Evolutionary conservation across 805 yeast genomes (phyloP).

Genomic region (Metschnikowia vanudenii): DNA sequence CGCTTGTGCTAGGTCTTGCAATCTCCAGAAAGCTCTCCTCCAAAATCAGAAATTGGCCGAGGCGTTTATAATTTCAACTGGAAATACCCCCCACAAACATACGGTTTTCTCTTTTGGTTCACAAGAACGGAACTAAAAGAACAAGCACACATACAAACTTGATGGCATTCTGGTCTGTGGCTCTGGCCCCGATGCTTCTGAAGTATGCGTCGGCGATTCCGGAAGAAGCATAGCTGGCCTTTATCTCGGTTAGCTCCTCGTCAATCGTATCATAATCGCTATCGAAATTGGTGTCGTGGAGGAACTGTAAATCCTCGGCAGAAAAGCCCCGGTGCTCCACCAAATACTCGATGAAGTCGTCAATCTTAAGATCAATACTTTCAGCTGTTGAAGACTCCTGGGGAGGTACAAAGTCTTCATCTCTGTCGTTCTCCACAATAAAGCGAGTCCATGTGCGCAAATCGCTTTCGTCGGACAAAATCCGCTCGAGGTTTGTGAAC

Average conservation of each 20-base stretch:
- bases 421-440: conserved; percentile 21
- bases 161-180: neutral
- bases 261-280: conserved; percentile 41
- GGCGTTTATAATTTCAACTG: too few species aligned
- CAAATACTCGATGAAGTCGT: conserved; percentile 32
- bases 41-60: too few species aligned
- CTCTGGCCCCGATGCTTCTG: neutral
- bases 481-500: conserved; percentile 29
- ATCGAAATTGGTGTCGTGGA: conserved; percentile 29
- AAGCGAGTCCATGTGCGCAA: conserved; percentile 28
- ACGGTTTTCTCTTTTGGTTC: too few species aligned
- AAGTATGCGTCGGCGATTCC: neutral
- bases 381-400: conserved; percentile 10
- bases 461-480: conserved; percentile 24
- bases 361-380: conserved; percentile 24
- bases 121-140: neutral
- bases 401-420: conserved; percentile 11
- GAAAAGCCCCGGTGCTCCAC: conserved; percentile 28
- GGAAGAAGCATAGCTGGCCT: conserved; percentile 1
- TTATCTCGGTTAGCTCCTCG: conserved; percentile 32
- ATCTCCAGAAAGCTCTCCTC: too few species aligned
- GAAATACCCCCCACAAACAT: too few species aligned
- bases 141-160: neutral
- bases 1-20: too few species aligned
- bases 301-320: conserved; percentile 27